Base-by-base conservation (phyloP, 805 yeast genomes). In the Blastobotrys terrestris region DNA sequence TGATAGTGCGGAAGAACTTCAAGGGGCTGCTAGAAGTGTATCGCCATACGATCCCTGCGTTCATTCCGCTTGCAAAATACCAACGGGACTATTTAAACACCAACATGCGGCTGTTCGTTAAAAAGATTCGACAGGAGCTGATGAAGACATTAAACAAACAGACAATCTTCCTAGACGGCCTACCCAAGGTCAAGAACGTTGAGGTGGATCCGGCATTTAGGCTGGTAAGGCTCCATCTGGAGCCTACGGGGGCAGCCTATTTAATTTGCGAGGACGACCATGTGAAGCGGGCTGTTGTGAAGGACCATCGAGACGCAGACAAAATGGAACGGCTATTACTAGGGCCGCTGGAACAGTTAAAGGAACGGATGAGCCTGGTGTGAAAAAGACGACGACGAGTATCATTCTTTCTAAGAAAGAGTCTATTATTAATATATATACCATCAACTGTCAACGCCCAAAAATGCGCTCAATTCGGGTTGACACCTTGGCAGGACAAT, bases 151-250 rank as follows among this genome's bases (percentile, higher is more conserved):
- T 85, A 39, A 84, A 82, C 54, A 74, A 78, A 45, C 76, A 87
- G 46, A 95, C 87, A 64, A 80, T 84, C 1, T 86, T 89, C 57
- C 70, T 87, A 49, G 95, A 88, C 67, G 95, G 95, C 0, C 87
- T 49, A 31, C 51, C 52, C 4, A 46, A 46, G 16, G 53, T 55
- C 42, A 19, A 26, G 18, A 18, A 22, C 3, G 51, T 58, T 2
- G 55, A 58, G 39, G 51, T 49, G 2, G 61, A 58, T 19, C 49
- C 51, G 3, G 51, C 59, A 2, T 51, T 49, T 14, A 44, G 55
- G 13, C 51, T 50, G 39, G 49, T 60, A 44, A 55, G 51, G 48
- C 48, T 58, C 49, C 21, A 41, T 8, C 45, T 55, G 20, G 41
- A 31, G 19, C 46, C 46, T 13, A 53, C 45, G 31, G 21, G 31